Evolutionary conservation across 2,329 filamentous ascomycete genomes (phyloP).

Genomic region (Sporothrix brunneoviolacea): DNA sequence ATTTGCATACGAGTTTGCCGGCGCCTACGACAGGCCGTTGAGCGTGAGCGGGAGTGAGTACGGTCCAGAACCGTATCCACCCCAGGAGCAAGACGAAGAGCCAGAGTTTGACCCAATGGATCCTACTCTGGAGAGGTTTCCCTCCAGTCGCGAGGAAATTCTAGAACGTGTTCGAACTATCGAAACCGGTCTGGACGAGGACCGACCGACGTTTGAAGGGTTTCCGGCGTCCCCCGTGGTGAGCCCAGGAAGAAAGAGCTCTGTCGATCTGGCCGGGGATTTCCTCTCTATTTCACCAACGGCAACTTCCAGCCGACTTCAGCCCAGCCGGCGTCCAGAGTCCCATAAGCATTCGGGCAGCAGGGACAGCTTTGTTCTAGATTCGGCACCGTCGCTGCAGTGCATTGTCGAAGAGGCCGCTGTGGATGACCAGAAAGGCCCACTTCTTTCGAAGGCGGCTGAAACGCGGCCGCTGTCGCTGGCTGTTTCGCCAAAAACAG

Average conservation of each 20-base stretch:
- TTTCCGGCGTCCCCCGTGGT: slow-evolving; percentile 31
- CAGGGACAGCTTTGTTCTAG: slow-evolving; percentile 26
- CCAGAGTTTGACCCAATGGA: slow-evolving; percentile 36
- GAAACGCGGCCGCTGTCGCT: not conserved
- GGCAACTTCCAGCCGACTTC: not conserved
- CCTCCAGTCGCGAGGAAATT: slow-evolving; percentile 38
- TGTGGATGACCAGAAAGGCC: slow-evolving; percentile 12
- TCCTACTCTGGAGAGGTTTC: slow-evolving; percentile 43
- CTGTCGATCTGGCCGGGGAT: slow-evolving; percentile 33
- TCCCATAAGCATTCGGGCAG: not conserved
- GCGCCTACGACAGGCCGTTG: slow-evolving; percentile 23
- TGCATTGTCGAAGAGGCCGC: slow-evolving; percentile 38
- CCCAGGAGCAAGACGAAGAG: slow-evolving; percentile 12
- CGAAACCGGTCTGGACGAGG: slow-evolving; percentile 36
- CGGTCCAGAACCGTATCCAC: not conserved
- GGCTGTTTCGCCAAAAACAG: not conserved
- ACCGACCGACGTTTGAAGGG: slow-evolving; percentile 31
- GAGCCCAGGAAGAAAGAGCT: slow-evolving; percentile 27
- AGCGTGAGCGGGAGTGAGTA: slow-evolving; percentile 15
- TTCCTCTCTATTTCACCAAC: slow-evolving; percentile 28
- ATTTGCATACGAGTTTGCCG: slow-evolving; percentile 42
- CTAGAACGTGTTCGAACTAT: slow-evolving; percentile 40
- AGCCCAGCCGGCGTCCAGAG: not conserved
- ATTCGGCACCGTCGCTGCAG: slow-evolving; percentile 34
- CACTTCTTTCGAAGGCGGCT: not conserved